Base-by-base conservation (phyloP, 1,284 basidiomycete genomes). In the Apiotrichum montevideense region DNA sequence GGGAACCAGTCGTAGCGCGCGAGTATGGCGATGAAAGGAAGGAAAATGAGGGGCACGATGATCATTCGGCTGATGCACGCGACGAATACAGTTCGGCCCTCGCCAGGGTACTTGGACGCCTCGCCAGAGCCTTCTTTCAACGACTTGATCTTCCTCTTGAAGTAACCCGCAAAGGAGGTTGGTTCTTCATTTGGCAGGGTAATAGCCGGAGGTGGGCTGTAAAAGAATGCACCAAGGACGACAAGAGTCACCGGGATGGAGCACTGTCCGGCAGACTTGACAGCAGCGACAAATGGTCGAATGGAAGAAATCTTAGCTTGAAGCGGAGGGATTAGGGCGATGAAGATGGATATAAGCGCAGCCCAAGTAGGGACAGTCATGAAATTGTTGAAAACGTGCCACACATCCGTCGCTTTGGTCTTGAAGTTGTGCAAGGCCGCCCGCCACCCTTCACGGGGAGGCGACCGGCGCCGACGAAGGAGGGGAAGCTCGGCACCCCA, bases 141-240 rank as follows among this genome's bases (percentile, higher is more conserved):
- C 3, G 58, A 47, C 35, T 61, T 60, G 51, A 73, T 51, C 54
- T 71, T 68, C 52, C 66, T 62, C 56, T 68, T 56, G 58, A 71
- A 56, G 56, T 62, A 70, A 4, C 63, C 63, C 29, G 11, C 34
- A 14, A 56, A 32, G 14, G 41, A 42, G 46, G 46, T 55, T 32
- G 50, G 50, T 43, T 59, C 48, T 32, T 59, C 47, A 9, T 51
- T 32, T 9, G 53, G 51, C 5, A 66, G 54, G 2, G 52, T 5
- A 46, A 63, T 58, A 35, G 54, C 34, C 2, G 63, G 55, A 3
- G 57, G 61, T 4, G 74, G 73, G 1, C 71, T 63, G 61, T 88
- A 86, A 75, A 96, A 96, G 80, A 94, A 96, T 6, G 89, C 91
- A 14, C 93, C 93, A 45, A 97, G 85, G 7, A 96, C 91, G 58